Percentiles rank a stretch among this genome's conserved stretches.
Conservation (phyloP, 1,139 yeast species). For the Diutina catenulata region DNA sequence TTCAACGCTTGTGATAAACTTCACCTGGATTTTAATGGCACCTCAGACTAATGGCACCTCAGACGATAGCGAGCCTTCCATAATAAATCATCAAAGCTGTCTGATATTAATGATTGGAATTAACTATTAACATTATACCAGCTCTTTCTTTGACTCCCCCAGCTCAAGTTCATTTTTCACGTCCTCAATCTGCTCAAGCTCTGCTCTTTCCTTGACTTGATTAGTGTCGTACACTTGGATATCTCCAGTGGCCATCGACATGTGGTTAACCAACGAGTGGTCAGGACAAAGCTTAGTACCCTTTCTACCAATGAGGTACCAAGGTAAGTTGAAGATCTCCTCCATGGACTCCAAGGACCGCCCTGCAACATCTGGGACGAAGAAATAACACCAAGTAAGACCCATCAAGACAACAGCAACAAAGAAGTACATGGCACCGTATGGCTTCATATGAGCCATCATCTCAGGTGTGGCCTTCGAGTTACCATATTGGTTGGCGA, state of each 20-base stretch:
- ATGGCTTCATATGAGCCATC: slow-evolving; percentile 34
- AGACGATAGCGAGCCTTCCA: too few species aligned
- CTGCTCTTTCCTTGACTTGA: background rate
- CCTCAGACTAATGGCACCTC: too few species aligned
- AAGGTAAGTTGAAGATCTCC: slow-evolving; percentile 44
- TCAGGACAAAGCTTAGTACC: slow-evolving; percentile 43
- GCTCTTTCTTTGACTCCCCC: too few species aligned
- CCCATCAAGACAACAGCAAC: slow-evolving; percentile 31
- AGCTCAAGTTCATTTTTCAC: background rate
- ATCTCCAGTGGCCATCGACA: slow-evolving; percentile 7
- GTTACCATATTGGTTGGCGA: slow-evolving; percentile 48
- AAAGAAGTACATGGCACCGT: slow-evolving; percentile 46
- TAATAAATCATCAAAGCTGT: too few species aligned
- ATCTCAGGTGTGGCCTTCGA: slow-evolving; percentile 45
- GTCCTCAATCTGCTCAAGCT: background rate
- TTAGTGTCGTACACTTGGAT: background rate
- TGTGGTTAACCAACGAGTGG: slow-evolving; percentile 32
- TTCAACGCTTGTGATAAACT: too few species aligned
- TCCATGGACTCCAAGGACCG: slow-evolving; percentile 47
- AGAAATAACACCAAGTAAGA: slow-evolving; percentile 39
- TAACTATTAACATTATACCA: too few species aligned
- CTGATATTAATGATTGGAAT: too few species aligned
- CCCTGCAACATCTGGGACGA: slow-evolving; percentile 42
- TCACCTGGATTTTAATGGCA: too few species aligned
- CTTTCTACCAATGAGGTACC: slow-evolving; percentile 45